Base-by-base conservation (phyloP, 169 alveolate species). In the Eimeria falciformis region DNA sequence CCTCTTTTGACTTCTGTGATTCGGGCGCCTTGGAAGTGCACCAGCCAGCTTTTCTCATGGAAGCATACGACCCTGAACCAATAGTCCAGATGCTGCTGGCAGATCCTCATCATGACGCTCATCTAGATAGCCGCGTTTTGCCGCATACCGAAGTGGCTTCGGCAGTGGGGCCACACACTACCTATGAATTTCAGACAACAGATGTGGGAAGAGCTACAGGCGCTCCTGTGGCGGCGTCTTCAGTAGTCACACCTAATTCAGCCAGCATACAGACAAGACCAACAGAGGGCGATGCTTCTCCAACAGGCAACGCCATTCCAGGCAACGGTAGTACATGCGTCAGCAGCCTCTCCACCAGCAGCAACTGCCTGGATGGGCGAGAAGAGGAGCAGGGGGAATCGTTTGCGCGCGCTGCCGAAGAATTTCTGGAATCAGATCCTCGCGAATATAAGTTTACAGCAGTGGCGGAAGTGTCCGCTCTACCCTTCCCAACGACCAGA, bases 51-150 rank as follows among this genome's bases (percentile, higher is more conserved):
- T 68, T 68, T 29, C 14, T 27, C n/a, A 68, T 46, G 47, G 79
- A 68, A n/a, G 79, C 79, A 43, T 68, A 68, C 47, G 79, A 68
- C 79, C 79, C 79, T 18, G 79, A 68, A 46, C 79, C 79, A 5
- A 12, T 68, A 17, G 79, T 68, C 9, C 79, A 68, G 47, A 12
- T 68, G 79, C 79, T 68, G 37, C 79, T 68, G 45, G 79, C 79
- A 17, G 12, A 25, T n/a, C 18, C 46, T 17, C 5, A 9, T 9
- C 79, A 27, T 9, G 79, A 68, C 18, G n/a, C 18, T 18, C 23
- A 29, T 25, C n/a, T 68, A 18, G n/a, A 58, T 29, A 12, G 27
- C 17, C 12, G 11, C 0, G 71, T 29, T 12, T 23, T 5, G 2
- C 37, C 27, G 5, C n/a, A 7, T 11, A 50, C 62, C 7, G 14